phyloP scores from a whole-genome alignment of 148 eudicot genomes.

The Limonium bicolor region DNA sequence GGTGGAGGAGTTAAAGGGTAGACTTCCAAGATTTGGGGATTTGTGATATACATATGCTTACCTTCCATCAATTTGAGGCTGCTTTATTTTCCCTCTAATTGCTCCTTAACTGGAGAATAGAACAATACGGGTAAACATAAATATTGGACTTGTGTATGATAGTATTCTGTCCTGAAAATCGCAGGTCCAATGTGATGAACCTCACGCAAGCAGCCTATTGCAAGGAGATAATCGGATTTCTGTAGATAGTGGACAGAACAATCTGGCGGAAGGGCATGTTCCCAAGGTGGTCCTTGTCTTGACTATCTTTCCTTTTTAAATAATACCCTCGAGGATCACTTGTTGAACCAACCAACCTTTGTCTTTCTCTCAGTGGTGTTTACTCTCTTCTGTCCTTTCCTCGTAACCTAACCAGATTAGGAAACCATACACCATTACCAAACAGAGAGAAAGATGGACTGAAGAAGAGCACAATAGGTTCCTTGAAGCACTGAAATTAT shows the following conservation, averaged over 20 bases:
- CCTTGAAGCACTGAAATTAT: slow-evolving; percentile 69
- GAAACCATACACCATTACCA: slow-evolving; percentile 83
- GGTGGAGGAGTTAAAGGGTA: too few relatives aligned
- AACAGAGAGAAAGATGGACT: slow-evolving; percentile 94
- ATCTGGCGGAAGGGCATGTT: slow-evolving; percentile 23
- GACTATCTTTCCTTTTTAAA: neutral
- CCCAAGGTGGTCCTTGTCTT: slow-evolving; percentile 37
- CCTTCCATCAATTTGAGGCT: too few relatives aligned
- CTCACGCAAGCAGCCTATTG: slow-evolving; percentile 10
- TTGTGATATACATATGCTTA: too few relatives aligned
- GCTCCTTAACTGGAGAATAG: too few relatives aligned
- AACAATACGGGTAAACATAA: too few relatives aligned
- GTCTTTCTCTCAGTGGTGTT: too few relatives aligned
- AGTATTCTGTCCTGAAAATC: neutral
- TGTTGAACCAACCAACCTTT: too few relatives aligned
- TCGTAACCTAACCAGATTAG: slow-evolving; percentile 14
- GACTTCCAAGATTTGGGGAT: too few relatives aligned
- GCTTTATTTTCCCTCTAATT: too few relatives aligned
- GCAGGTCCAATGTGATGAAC: slow-evolving; percentile 31
- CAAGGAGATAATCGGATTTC: slow-evolving; percentile 2
- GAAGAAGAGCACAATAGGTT: slow-evolving; percentile 89
- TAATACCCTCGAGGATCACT: slow-evolving; percentile 12
- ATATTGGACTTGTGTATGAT: too few relatives aligned
- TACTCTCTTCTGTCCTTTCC: neutral
- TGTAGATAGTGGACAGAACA: slow-evolving; percentile 10